phyloP scores from a whole-genome alignment of 371 early-diverging fungal species.

The Thermomucor indicae-seudaticae region DNA sequence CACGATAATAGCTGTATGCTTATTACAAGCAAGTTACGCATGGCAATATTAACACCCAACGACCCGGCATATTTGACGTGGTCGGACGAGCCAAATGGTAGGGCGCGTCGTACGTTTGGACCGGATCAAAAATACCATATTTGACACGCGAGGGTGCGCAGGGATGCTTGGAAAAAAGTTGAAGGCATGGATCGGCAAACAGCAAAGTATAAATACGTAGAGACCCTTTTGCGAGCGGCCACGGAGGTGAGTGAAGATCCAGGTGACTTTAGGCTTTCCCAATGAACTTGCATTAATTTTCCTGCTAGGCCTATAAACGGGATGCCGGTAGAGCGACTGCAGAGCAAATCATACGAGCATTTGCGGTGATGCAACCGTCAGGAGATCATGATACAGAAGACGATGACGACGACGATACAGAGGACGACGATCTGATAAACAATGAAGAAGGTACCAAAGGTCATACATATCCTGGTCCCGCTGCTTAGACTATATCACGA shows the following conservation, averaged over 20 bases:
- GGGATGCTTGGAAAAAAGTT: constrained; percentile 32
- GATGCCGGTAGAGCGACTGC: constrained; percentile 13
- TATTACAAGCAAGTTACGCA: constrained; percentile 44
- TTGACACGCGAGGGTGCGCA: neutral
- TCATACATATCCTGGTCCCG: too few relatives aligned
- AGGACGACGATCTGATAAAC: constrained; percentile 18
- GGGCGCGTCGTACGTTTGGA: neutral
- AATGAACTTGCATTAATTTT: neutral
- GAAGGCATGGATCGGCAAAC: constrained; percentile 15
- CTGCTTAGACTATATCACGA: neutral
- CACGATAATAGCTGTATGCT: constrained; percentile 39
- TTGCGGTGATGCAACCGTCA: constrained; percentile 31
- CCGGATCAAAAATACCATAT: neutral
- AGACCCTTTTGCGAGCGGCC: constrained; percentile 19
- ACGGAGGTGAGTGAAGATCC: constrained; percentile 17
- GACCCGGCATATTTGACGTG: constrained; percentile 45
- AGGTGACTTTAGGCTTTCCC: neutral
- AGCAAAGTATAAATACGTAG: constrained; percentile 25
- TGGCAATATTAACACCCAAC: constrained; percentile 34
- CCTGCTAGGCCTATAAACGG: constrained; percentile 11
- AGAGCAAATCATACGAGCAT: constrained; percentile 32
- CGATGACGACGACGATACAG: constrained; percentile 7
- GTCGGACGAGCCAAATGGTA: constrained; percentile 51
- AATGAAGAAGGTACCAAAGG: constrained; percentile 1
- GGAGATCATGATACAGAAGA: constrained; percentile 17